Evolutionary conservation across 2,329 filamentous ascomycete species (phyloP), one percentile per base, ranked within the genome.

Genomic region (Aspergillus viridinutans): DNA sequence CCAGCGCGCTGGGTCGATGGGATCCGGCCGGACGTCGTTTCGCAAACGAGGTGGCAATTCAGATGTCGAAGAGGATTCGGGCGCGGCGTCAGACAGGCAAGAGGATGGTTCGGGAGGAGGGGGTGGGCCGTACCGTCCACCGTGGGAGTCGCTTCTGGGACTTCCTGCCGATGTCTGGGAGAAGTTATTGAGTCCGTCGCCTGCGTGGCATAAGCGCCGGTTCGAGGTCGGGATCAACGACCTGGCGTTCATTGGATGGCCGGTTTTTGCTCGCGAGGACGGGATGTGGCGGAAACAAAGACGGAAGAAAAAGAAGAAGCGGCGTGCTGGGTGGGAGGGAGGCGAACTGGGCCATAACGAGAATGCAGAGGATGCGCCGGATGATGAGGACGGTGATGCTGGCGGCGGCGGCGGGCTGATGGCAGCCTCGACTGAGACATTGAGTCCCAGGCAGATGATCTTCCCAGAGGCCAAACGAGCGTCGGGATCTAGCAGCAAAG

Each of bases 181-280:
- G 66, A 90, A 88, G 62, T 82, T 96, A 50, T 73, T 96, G 54
- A 91, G 89, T 1, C 91, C 92, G 0, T 85, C 85, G 8, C 81
- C 85, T 12, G 83, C 87, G 8, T 91, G 90, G 72, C 88, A 94
- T 75, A 95, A 93, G 76, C 85, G 83, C 64, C 84, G 86, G 25
- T 96, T 96, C 67, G 90, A 96, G 70, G 80, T 96, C 57, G 89
- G 87, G 0, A 79, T 96, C 8, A 90, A 95, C 66, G 88, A 90
- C 49, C 78, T 93, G 43, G 85, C 87, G 56, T 94, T 90, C 68
- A 80, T 95, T 20, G 91, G 91, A 0, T 91, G 90, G 73, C 92
- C 92, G 4, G 85, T 95, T 43, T 91, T 92, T 72, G 88, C 91
- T 42, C 86, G 87, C 1, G 86, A 90, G 65, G 89, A 90, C 71